Percentiles rank a stretch among this genome's conserved stretches.
Conservation (phyloP, 805 yeast genomes). For the Suhomyces emberorum region DNA sequence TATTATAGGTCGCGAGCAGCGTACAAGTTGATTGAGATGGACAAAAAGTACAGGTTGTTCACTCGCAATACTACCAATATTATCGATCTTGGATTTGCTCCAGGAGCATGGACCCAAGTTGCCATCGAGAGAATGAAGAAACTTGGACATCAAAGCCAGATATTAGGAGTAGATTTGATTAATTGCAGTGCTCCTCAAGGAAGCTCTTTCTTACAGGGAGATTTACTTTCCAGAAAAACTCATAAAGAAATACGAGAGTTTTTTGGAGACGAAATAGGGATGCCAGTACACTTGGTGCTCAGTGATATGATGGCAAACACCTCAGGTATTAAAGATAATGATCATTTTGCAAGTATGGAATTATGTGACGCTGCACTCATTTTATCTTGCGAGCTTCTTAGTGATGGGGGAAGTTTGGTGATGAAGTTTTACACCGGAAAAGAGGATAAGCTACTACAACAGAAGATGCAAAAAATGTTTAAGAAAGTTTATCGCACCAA, state of each 20-base stretch:
- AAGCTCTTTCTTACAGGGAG: slow-evolving; percentile 37
- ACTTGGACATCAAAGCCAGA: slow-evolving; percentile 8
- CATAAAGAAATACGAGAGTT: slow-evolving; percentile 53
- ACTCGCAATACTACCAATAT: slow-evolving; percentile 51
- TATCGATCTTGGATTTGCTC: slow-evolving; percentile 63
- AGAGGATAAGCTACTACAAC: slow-evolving; percentile 67
- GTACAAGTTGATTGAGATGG: slow-evolving; percentile 75
- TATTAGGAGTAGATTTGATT: slow-evolving; percentile 32
- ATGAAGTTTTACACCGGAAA: slow-evolving; percentile 85
- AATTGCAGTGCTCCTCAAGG: slow-evolving; percentile 36
- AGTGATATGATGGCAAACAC: slow-evolving; percentile 92
- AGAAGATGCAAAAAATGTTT: slow-evolving; percentile 57
- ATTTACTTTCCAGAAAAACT: slow-evolving; percentile 42
- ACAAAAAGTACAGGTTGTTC: slow-evolving; percentile 61
- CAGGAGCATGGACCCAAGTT: slow-evolving; percentile 32
- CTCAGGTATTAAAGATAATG: slow-evolving; percentile 74
- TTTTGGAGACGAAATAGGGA: slow-evolving; percentile 32
- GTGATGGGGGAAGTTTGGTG: slow-evolving; percentile 67
- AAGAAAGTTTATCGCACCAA: slow-evolving; percentile 63
- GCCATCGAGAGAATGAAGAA: slow-evolving; percentile 16
- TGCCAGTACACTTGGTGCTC: slow-evolving; percentile 45
- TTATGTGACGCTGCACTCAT: slow-evolving; percentile 88
- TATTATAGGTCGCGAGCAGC: slow-evolving; percentile 86
- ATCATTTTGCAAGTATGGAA: slow-evolving; percentile 84
- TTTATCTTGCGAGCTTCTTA: slow-evolving; percentile 67